These are phyloP conservation scores for Phytophthora cryptogea DNA, from an alignment of 352 stramenopile species.

Conservation along the genomic window DNA sequence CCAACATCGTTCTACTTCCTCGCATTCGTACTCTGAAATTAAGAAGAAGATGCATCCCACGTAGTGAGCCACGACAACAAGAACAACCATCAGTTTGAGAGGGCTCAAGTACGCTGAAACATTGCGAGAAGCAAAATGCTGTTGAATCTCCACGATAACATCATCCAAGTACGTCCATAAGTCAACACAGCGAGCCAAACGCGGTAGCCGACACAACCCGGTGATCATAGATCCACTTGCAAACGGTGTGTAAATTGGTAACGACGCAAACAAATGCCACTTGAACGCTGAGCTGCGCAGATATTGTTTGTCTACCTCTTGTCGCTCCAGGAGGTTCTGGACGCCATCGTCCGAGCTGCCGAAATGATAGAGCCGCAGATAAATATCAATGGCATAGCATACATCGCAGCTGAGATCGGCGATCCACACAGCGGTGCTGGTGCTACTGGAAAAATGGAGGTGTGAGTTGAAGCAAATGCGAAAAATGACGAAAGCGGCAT, in stretches of 20 bases:
- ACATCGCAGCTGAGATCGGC: slow-evolving; percentile 40
- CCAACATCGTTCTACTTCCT: slow-evolving; percentile 53
- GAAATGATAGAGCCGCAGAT: slow-evolving; percentile 69
- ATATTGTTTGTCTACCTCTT: slow-evolving; percentile 45
- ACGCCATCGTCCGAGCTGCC: slow-evolving; percentile 48
- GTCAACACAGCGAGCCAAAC: slow-evolving; percentile 41
- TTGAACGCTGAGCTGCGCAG: slow-evolving; percentile 34
- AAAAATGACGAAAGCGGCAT: slow-evolving; percentile 63
- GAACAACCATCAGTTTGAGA: slow-evolving; percentile 54
- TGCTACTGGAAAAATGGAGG: slow-evolving; percentile 4
- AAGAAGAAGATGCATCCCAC: slow-evolving; percentile 66
- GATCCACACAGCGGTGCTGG: slow-evolving; percentile 29
- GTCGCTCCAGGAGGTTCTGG: slow-evolving; percentile 42
- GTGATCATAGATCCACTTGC: slow-evolving; percentile 30
- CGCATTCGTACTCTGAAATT: slow-evolving; percentile 56
- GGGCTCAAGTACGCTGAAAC: slow-evolving; percentile 60
- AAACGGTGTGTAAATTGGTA: slow-evolving; percentile 63
- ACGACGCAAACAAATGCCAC: slow-evolving; percentile 39
- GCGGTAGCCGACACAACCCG: slow-evolving; percentile 33
- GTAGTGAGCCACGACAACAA: slow-evolving; percentile 65
- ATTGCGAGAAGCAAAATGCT: slow-evolving; percentile 36
- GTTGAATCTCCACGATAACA: slow-evolving; percentile 43
- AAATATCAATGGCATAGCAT: slow-evolving; percentile 47
- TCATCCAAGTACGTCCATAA: slow-evolving; percentile 45
- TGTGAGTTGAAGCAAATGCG: slow-evolving; percentile 57